Evolutionary conservation across 139 green algal genomes (phyloP).

Genomic region (Eudorina sp.): DNA sequence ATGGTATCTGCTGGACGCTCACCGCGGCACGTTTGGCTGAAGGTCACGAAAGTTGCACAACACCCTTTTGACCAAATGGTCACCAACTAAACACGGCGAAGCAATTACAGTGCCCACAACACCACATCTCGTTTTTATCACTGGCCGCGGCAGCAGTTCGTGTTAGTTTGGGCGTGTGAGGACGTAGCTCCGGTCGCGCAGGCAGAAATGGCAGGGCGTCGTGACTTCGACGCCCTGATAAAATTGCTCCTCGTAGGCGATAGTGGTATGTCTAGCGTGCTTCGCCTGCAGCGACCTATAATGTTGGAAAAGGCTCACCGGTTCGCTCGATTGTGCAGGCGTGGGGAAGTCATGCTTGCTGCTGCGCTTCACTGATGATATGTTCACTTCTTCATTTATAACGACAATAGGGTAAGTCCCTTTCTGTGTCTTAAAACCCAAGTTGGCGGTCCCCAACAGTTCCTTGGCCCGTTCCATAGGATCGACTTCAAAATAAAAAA

Average conservation of each 20-base stretch:
- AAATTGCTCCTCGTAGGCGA: conserved; percentile 98
- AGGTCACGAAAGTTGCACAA: background rate
- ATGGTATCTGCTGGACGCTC: no score
- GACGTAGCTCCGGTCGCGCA: background rate
- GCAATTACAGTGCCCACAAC: no score
- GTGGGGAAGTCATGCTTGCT: conserved; percentile 98
- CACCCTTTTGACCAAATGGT: conserved; percentile 22
- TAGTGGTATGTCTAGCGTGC: conserved; percentile 79
- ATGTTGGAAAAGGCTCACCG: no score
- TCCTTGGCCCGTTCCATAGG: conserved; percentile 55
- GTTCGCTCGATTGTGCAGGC: conserved; percentile 82
- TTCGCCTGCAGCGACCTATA: no score
- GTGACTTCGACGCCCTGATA: conserved; percentile 94
- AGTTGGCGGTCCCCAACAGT: background rate
- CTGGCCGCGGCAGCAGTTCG: no score
- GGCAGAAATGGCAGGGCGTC: conserved; percentile 16
- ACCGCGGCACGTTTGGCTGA: no score
- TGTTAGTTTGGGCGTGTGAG: no score
- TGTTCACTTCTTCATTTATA: conserved; percentile 97
- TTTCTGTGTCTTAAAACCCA: background rate
- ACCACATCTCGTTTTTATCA: no score
- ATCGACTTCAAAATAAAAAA: conserved; percentile 99
- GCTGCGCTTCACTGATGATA: conserved; percentile 95
- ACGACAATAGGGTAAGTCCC: conserved; percentile 98
- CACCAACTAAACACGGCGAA: no score